Evolutionary conservation across 768 basidiomycete species (phyloP), one percentile per base, ranked within the genome.

Genomic region (Coprinopsis sp.): DNA sequence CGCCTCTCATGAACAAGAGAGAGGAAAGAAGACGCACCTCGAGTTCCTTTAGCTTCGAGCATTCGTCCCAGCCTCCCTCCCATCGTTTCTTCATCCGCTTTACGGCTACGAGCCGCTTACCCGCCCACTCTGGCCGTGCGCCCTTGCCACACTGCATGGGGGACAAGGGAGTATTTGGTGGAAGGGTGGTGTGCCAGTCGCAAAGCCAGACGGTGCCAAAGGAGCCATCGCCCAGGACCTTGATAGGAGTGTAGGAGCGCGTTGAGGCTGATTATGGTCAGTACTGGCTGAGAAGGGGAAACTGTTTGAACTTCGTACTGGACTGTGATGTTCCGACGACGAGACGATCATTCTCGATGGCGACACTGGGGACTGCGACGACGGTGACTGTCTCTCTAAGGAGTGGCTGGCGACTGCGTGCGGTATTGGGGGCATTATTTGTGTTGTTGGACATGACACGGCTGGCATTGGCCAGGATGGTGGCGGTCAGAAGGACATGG

Each of bases 41-140:
- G 55, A 99, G 84, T 65, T 99, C 96, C 63, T 96, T 96, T 58
- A 96, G 77, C 58, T 80, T 83, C 65, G 84, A 87, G 67, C 95
- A 97, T 71, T 99, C 93, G 60, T 91, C 87, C 96, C 96, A 99
- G 28, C 96, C 94, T 27, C 93, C 91, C 60, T 96, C 91, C 89
- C 93, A 97, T 55, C 80, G 84, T 74, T 86, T 90, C 78, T 91
- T 98, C 94, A 98, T 98, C 60, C 92, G 73, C 73, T 99, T 99
- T 57, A 99, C 81, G 50, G 96, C 96, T 49, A 98, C 96, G 53
- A 99, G 78, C 49, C 89, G 80, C 70, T 93, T 97, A 47, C 91
- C 92, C 39, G 79, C 77, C 84, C 94, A 99, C 65, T 97, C 95
- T 51, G 92, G 88, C 53, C 92, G 73, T 37, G 90, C 89, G 46